phyloP scores from a whole-genome alignment of 2,329 filamentous ascomycete genomes.

The Nothophaeocryptopus gaeumannii region DNA sequence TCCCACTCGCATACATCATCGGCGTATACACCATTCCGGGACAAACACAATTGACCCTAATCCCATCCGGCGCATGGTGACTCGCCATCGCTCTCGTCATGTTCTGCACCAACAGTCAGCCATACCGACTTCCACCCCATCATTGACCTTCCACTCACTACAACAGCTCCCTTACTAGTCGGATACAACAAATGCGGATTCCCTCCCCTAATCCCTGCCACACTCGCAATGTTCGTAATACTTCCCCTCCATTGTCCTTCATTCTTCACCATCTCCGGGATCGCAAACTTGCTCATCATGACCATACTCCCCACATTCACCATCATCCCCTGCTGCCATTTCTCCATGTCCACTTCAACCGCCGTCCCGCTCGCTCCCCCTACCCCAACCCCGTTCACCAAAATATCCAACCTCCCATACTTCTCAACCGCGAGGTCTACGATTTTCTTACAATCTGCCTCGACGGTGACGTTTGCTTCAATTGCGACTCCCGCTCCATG shows the following conservation, averaged over 20 bases:
- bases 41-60: slow-evolving; percentile 57
- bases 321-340: slow-evolving; percentile 57
- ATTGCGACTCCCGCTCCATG: slow-evolving; percentile 45
- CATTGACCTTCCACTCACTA: slow-evolving; percentile 31
- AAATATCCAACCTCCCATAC: slow-evolving; percentile 60
- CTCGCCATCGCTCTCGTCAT: slow-evolving; percentile 57
- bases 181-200: slow-evolving; percentile 55
- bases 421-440: slow-evolving; percentile 43
- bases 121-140: not conserved
- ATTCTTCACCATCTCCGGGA: slow-evolving; percentile 60
- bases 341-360: slow-evolving; percentile 57
- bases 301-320: slow-evolving; percentile 66
- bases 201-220: slow-evolving; percentile 56
- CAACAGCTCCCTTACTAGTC: slow-evolving; percentile 53
- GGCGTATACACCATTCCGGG: slow-evolving; percentile 56
- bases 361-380: slow-evolving; percentile 59
- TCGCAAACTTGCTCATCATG: slow-evolving; percentile 59
- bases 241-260: slow-evolving; percentile 47
- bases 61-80: slow-evolving; percentile 51
- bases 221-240: slow-evolving; percentile 63
- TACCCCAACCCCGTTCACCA: slow-evolving; percentile 65
- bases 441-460: slow-evolving; percentile 49
- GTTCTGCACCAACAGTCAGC: slow-evolving; percentile 35
- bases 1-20: slow-evolving; percentile 53
- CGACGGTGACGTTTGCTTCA: slow-evolving; percentile 55